Conservation (phyloP, 2,329 filamentous ascomycete species). For the Fusarium sp. region DNA sequence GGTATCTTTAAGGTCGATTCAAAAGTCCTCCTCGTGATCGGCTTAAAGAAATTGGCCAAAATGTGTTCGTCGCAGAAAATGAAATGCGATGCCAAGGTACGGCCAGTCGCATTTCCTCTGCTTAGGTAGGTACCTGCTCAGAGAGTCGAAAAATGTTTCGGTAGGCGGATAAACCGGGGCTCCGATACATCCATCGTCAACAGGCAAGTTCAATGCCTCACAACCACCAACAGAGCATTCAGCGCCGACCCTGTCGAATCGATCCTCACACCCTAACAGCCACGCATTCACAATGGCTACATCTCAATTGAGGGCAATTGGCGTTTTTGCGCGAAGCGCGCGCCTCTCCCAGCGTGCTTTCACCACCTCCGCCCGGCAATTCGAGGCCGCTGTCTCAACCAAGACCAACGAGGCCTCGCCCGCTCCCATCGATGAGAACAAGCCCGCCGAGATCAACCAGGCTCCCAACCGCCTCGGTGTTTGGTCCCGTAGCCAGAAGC, state of each 20-base stretch:
- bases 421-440: slow-evolving; percentile 56
- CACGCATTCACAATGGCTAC: slow-evolving; percentile 53
- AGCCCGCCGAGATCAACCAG: slow-evolving; percentile 70
- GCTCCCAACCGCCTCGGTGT: slow-evolving; percentile 84
- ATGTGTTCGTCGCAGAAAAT: slow-evolving; percentile 11
- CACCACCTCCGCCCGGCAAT: slow-evolving; percentile 59
- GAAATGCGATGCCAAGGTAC: background rate
- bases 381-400: slow-evolving; percentile 57
- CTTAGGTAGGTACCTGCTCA: background rate
- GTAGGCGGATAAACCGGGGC: slow-evolving; percentile 39
- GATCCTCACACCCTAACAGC: slow-evolving; percentile 43
- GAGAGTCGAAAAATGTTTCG: slow-evolving; percentile 37
- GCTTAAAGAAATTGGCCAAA: background rate
- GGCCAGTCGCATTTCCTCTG: slow-evolving; percentile 9
- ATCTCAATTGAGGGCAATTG: slow-evolving; percentile 59
- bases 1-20: background rate
- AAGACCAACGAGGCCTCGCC: slow-evolving; percentile 56
- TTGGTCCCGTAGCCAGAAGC: slow-evolving; percentile 89
- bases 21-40: background rate
- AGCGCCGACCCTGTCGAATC: slow-evolving; percentile 42
- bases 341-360: slow-evolving; percentile 61
- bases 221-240: slow-evolving; percentile 31
- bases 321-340: slow-evolving; percentile 57
- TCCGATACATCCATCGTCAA: slow-evolving; percentile 27
- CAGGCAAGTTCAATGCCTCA: slow-evolving; percentile 41